Percentiles rank a stretch among this genome's conserved stretches.
Conservation (phyloP, 2,329 filamentous ascomycete species). For the Fusarium sp. region DNA sequence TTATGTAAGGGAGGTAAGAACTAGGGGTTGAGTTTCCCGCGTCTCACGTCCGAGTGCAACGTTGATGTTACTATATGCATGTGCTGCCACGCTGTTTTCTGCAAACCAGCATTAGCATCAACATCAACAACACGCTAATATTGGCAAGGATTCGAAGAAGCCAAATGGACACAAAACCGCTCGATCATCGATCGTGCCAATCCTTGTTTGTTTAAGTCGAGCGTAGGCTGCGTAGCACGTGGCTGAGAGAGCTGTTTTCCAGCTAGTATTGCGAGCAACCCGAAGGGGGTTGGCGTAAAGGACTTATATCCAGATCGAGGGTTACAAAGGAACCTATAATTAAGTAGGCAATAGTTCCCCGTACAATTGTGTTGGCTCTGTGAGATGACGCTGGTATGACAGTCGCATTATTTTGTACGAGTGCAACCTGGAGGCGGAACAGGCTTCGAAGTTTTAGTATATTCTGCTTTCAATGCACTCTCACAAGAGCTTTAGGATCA, state of each 20-base stretch:
- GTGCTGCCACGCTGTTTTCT: constrained; percentile 28
- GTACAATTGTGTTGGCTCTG: constrained; percentile 8
- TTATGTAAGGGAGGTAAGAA: neutral
- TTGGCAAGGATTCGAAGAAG: constrained; percentile 1
- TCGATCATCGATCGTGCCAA: constrained; percentile 26
- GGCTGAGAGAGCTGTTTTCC: constrained; percentile 18
- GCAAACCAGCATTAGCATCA: constrained; percentile 15
- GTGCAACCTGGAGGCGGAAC: constrained; percentile 5
- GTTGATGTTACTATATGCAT: constrained; percentile 10
- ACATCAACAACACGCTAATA: constrained; percentile 18
- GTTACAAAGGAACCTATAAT: neutral
- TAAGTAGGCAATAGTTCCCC: constrained; percentile 3
- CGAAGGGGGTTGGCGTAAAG: constrained; percentile 7
- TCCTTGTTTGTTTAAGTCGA: constrained; percentile 10
- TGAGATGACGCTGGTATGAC: constrained; percentile 42
- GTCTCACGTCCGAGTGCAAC: constrained; percentile 29
- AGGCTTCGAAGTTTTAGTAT: constrained; percentile 18
- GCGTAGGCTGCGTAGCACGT: constrained; percentile 11
- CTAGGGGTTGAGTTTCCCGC: constrained; percentile 25
- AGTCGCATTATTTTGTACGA: constrained; percentile 24
- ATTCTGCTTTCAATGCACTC: constrained; percentile 1
- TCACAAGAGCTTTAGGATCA: neutral
- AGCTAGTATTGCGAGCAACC: neutral
- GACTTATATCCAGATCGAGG: neutral
- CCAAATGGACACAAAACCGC: constrained; percentile 7